Evolutionary conservation across 768 basidiomycete genomes (phyloP), one percentile per base, ranked within the genome.

Genomic region (Lentinula aciculospora): DNA sequence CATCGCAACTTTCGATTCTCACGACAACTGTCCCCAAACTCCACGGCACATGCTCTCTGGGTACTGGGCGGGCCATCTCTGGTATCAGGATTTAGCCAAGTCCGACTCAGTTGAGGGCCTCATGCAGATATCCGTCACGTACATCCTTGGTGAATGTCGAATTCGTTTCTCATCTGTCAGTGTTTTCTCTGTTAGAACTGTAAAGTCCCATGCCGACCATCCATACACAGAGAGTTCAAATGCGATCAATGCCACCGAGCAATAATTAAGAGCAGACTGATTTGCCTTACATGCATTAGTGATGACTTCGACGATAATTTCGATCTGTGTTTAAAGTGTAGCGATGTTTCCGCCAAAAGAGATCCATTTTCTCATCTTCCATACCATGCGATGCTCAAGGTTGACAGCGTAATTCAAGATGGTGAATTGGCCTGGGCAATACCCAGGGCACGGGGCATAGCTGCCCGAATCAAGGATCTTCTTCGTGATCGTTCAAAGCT

Each of bases 271-370:
- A 49, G 21, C 23, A 44, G 61, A 32, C 31, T 51, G 3, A 53
- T 50, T 21, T 61, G 61, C 53, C 58, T 61, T 12, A 19, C n/a
- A 13, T 61, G 61, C 29, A 49, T 32, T 15, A 21, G 36, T 50
- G 45, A 45, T 36, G 54, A 61, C 28, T 61, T 48, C 53, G 34
- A 31, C 4, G 23, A 56, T 9, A 45, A 47, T 21, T 27, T 61
- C 28, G 58, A 61, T 21, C 46, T 61, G 6, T 61, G 61, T 48
- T 39, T 44, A 15, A 56, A 49, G 12, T 61, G 58, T 32, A 28
- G 19, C 4, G 29, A 45, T 34, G 25, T 19, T 28, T 45, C n/a
- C n/a, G n/a, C n/a, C n/a, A n/a, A 12, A 7, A 4, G 8, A 8
- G 6, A n/a, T n/a, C n/a, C n/a, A n/a, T 54, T 44, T 5, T 21